Evolutionary conservation across 2,329 filamentous ascomycete genomes (phyloP), one percentile per base, ranked within the genome.

Genomic region (Cladosporium sp.): DNA sequence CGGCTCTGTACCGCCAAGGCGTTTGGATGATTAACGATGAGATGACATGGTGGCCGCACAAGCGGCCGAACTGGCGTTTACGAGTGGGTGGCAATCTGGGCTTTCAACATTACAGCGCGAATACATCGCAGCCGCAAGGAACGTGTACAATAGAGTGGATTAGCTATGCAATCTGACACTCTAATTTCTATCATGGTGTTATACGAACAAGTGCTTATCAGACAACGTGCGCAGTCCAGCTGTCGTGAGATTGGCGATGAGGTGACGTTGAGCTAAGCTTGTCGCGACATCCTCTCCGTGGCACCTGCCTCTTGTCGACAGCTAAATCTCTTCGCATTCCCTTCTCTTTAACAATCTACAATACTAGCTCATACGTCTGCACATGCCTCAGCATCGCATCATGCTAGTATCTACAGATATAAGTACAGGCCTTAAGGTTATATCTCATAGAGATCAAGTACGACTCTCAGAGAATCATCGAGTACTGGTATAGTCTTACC

Each of bases 11-110:
- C 36, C n/a, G 20, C 19, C 19, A 28, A 39, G 49, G 20, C 19
- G n/a, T 51, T 34, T 45, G 42, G 54, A 56, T 56, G 54, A 56
- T 56, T 56, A 49, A 56, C 20, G 54, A 56, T 56, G 54, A 56
- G 54, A 56, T 38, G 54, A 56, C 37, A 39, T 38, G 54, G 54
- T 30, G 42, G 54, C 54, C 12, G 47, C 40, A 38, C 20, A 11
- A 55, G 52, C 30, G 28, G 52, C 39, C 52, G 52, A 38, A 45
- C 3, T 14, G 54, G 54, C 54, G 54, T 56, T 49, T 17, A 20
- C n/a, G 22, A 3, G 17, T 5, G 47, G n/a, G 11, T 11, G 43
- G 43, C 15, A 47, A 34, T 34, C 11, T 34, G 30, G 11, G 30
- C 30, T 34, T 34, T 40, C 22, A 40, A 40, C 12, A 34, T 54